Conservation (phyloP, 371 early-diverging fungal genomes). For the Blyttiomyces sp. region DNA sequence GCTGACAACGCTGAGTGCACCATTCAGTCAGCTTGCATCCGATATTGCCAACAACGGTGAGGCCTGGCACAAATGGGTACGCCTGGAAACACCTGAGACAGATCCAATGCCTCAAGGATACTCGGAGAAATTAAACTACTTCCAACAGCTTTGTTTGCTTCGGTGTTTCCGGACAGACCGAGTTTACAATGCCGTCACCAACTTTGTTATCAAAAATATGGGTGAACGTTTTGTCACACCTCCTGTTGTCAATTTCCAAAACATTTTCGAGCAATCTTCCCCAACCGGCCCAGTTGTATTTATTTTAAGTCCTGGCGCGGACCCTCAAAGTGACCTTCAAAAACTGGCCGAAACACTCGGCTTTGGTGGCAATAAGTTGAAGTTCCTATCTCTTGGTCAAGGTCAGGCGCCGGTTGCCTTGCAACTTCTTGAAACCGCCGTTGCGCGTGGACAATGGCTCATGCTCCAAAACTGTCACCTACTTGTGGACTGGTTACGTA, state of each 20-base stretch:
- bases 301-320: slow-evolving; percentile 59
- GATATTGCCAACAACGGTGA: slow-evolving; percentile 40
- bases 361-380: slow-evolving; percentile 52
- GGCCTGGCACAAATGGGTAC: slow-evolving; percentile 49
- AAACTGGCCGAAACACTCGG: slow-evolving; percentile 57
- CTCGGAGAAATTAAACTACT: slow-evolving; percentile 40
- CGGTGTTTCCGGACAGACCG: slow-evolving; percentile 57
- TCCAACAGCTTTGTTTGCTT: slow-evolving; percentile 57
- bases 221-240: slow-evolving; percentile 64
- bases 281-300: slow-evolving; percentile 60
- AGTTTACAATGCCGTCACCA: slow-evolving; percentile 57
- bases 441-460: slow-evolving; percentile 59
- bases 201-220: slow-evolving; percentile 56
- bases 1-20: slow-evolving; percentile 36
- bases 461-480: slow-evolving; percentile 64
- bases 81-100: slow-evolving; percentile 49
- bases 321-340: slow-evolving; percentile 57
- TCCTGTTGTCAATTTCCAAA: slow-evolving; percentile 59
- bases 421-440: slow-evolving; percentile 59
- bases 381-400: slow-evolving; percentile 60
- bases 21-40: slow-evolving; percentile 37
- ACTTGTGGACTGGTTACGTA: slow-evolving; percentile 53
- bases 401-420: slow-evolving; percentile 63
- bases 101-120: slow-evolving; percentile 45
- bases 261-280: slow-evolving; percentile 58